Percentiles rank a stretch among this genome's conserved stretches.
Conservation (phyloP, 2,329 filamentous ascomycete genomes). For the Sclerotinia spermophila region DNA sequence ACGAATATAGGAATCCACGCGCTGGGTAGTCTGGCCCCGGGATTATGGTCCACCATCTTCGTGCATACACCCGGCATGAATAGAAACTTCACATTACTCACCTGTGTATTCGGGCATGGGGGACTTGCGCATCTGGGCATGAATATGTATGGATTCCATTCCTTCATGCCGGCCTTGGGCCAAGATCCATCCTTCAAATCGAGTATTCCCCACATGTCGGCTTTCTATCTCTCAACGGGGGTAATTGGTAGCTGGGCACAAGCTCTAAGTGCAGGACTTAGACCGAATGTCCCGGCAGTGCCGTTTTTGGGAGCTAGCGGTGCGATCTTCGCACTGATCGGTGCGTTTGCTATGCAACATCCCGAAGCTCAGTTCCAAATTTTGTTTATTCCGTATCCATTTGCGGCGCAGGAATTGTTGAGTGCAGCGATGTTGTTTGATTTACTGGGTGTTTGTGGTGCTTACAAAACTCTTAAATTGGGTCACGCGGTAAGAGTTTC, state of each 20-base stretch:
- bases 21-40: not conserved
- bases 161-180: conserved; percentile 8
- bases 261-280: conserved; percentile 1
- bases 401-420: conserved; percentile 1
- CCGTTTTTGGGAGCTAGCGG: conserved; percentile 10
- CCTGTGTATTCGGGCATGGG: conserved; percentile 5
- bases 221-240: conserved; percentile 10
- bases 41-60: conserved; percentile 2
- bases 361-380: conserved; percentile 3
- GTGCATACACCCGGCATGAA: not conserved
- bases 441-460: not conserved
- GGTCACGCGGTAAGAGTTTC: conserved; percentile 9
- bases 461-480: not conserved
- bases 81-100: conserved; percentile 4
- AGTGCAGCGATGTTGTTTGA: conserved; percentile 4
- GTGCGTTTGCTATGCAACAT: not conserved
- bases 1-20: conserved; percentile 3
- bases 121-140: not conserved
- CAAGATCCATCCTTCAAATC: not conserved
- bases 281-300: not conserved
- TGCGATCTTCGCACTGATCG: not conserved
- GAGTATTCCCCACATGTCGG: conserved; percentile 9
- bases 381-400: conserved; percentile 2
- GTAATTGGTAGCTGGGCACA: conserved; percentile 8
- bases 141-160: conserved; percentile 12